Evolutionary conservation across 345 rosid species (phyloP).

Genomic region (Murraya koenigii): DNA sequence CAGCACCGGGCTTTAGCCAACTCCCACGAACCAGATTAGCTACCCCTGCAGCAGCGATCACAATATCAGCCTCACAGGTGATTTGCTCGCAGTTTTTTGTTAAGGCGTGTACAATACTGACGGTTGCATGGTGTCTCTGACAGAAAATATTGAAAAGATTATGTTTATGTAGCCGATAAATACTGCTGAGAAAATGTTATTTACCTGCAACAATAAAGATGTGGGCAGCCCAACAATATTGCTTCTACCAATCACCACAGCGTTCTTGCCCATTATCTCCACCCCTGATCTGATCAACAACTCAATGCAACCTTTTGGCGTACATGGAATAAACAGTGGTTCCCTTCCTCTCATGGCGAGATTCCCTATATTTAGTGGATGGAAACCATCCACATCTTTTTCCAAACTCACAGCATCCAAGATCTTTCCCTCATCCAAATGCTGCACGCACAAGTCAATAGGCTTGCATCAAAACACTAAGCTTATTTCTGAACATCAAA

Average conservation of each 20-base stretch:
- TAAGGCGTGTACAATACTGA: conserved; percentile 68
- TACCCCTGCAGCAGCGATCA: conserved; percentile 78
- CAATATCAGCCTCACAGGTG: conserved; percentile 72
- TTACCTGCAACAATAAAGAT: conserved; percentile 83
- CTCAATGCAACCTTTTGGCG: conserved; percentile 89
- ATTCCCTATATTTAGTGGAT: conserved; percentile 82
- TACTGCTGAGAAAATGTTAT: neutral
- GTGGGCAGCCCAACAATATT: conserved; percentile 87
- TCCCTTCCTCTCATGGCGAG: conserved; percentile 95
- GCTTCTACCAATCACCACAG: conserved; percentile 90
- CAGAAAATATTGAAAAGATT: conserved; percentile 23
- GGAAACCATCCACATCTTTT: conserved; percentile 93
- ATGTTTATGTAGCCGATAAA: conserved; percentile 12
- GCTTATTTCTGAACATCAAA: neutral
- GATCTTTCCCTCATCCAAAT: conserved; percentile 77
- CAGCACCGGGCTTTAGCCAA: conserved; percentile 88
- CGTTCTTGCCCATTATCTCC: conserved; percentile 69
- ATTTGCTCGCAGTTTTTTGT: conserved; percentile 68
- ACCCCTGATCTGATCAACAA: conserved; percentile 72
- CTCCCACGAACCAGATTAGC: conserved; percentile 77
- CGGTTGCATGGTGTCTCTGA: conserved; percentile 93
- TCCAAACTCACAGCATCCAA: conserved; percentile 60
- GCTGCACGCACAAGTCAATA: conserved; percentile 47
- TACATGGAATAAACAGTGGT: conserved; percentile 79
- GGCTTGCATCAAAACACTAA: neutral